Base-by-base conservation (phyloP, 2,329 filamentous ascomycete species). In the Cryphonectria carpinicola region DNA sequence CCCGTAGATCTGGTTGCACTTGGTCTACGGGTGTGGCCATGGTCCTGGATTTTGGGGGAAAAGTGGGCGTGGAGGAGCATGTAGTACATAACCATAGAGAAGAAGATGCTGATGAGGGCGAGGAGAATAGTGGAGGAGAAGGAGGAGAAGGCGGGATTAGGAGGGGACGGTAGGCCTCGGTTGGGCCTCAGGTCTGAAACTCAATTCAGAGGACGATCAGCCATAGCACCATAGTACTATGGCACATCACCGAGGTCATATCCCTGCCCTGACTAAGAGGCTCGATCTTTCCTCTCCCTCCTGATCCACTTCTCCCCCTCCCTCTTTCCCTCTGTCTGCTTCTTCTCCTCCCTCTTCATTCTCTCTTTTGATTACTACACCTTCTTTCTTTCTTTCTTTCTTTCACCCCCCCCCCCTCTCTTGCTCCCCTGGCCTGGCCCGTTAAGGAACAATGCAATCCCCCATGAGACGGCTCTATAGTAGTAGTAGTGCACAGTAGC, bases 141-240 rank as follows among this genome's bases (percentile, higher is more conserved):
- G 43, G 56, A 28, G 22, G 22, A 10, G n/a, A 52, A 58, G 13
- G 28, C 19, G 3, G 49, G 14, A 32, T 3, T 3, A 46, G 17
- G 52, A 56, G 65, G 37, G 22, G 54, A 39, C 60, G 39, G 39
- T 54, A 60, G 56, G 25, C 32, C 28, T 32, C 25, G 54, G 54
- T 61, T 61, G 65, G 65, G 41, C 52, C 52, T 41, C 39, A 67
- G 61, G 41, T 72, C 35, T 72, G 70, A 72, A 72, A 72, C 70
- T 70, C 52, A 46, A 49, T 66, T 60, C 67, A 64, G 61, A 64
- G 61, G 65, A 69, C 60, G 70, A 72, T 70, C 70, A 67, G 54
- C n/a, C 28, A 28, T 28, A 58, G 19, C 19, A 61, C 58, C 58
- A 37, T 22, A 32, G 32, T 4, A 61, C 56, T n/a, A n/a, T 8